Evolutionary conservation across 345 rosid genomes (phyloP), one percentile per base, ranked within the genome.

Genomic region (Litchi chinensis): DNA sequence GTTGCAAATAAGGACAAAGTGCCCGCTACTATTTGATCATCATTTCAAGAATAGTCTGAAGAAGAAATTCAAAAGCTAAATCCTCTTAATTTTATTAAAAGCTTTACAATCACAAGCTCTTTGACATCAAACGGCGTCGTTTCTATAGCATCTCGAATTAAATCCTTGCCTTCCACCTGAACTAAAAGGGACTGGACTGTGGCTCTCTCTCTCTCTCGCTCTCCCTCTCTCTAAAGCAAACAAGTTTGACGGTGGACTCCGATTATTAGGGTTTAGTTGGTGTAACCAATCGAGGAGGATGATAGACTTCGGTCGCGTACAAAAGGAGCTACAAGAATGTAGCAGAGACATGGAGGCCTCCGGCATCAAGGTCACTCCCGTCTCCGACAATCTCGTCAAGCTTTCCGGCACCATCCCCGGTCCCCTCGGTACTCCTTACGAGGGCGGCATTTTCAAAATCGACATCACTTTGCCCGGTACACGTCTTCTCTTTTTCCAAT

Each of bases 271-370:
- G 65, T 60, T 60, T 60, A 6, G 65, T 21, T 22, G 28, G 26
- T 19, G 65, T 21, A 0, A 21, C 66, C 68, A 60, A 68, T 46
- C 41, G 71, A 77, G 68, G 71, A 77, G 68, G 79, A 92, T 93
- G 98, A 82, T 95, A 15, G 98, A 93, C 85, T 89, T 89, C 80
- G 80, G 90, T 64, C 89, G 98, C 80, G 95, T 95, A n/a, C 97
- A 93, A 73, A 93, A 93, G 85, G 98, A 95, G 88, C 94, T 95
- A 10, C 93, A 86, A 73, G 98, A 95, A 83, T 95, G 98, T 81
- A 91, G 85, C 88, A 93, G 87, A 74, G 89, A 95, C 88, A 79
- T 79, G 4, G 91, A 86, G 62, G 71, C 90, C 40, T 91, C 94
- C 11, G 98, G 98, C 68, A 94, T 96, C 82, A 89, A 80, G 78